Evolutionary conservation across 176 grass and related monocot species (phyloP).

Genomic region (Oryza nivara): DNA sequence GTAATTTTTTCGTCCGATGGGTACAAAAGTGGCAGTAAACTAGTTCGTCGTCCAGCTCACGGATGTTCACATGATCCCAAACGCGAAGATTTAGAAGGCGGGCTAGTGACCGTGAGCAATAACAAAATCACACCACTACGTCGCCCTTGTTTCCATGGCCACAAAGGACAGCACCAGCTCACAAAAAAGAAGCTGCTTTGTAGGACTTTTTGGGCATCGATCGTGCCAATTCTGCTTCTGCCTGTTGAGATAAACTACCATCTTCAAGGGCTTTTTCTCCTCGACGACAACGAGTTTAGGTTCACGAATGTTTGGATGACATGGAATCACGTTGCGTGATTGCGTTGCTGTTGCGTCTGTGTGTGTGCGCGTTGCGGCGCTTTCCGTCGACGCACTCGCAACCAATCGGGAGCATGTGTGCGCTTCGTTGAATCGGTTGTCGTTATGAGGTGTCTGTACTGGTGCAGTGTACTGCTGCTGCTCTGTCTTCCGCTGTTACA

Average conservation of each 20-base stretch:
- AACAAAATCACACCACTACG: not conserved
- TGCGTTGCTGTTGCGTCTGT: no score
- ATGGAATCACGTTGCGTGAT: slow-evolving; percentile 15
- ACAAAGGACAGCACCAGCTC: slow-evolving; percentile 23
- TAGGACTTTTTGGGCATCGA: not conserved
- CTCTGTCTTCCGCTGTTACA: not conserved
- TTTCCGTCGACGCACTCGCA: slow-evolving; percentile 28
- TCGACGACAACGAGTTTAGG: not conserved
- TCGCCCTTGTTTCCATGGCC: not conserved
- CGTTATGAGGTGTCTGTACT: not conserved
- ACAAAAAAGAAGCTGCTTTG: not conserved
- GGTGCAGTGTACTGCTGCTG: not conserved
- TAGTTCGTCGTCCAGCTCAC: slow-evolving; percentile 8
- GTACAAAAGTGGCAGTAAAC: not conserved
- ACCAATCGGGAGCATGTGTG: not conserved
- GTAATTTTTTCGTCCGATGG: not conserved
- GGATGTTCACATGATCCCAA: slow-evolving; percentile 1
- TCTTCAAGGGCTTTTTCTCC: not conserved
- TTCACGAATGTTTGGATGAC: slow-evolving; percentile 33
- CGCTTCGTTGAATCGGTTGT: slow-evolving; percentile 10
- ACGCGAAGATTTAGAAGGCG: not conserved
- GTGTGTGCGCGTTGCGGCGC: not conserved
- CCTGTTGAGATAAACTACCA: no score
- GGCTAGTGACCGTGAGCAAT: not conserved
- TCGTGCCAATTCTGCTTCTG: not conserved